Evolutionary conservation across 495 filamentous ascomycete species (phyloP).

Genomic region (Penicillium silybi): DNA sequence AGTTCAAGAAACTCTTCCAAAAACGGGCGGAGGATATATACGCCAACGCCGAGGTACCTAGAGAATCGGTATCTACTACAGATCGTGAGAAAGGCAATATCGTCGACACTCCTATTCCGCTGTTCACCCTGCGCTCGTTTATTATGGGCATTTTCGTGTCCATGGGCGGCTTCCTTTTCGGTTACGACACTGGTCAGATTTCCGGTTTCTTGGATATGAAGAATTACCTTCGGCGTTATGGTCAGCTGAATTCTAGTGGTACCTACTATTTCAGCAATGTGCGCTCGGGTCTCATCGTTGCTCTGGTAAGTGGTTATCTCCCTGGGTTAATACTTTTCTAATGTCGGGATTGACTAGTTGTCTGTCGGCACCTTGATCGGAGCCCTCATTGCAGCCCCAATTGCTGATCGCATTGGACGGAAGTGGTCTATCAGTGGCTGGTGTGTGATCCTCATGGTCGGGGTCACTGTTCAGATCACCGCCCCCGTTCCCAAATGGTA

Average conservation of each 20-base stretch:
- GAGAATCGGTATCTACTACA: slow-evolving; percentile 20
- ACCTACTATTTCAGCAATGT: slow-evolving; percentile 42
- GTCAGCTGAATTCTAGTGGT: slow-evolving; percentile 14
- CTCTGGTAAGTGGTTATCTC: slow-evolving; percentile 21
- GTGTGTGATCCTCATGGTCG: slow-evolving; percentile 56
- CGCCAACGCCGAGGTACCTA: slow-evolving; percentile 1
- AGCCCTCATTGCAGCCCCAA: slow-evolving; percentile 53
- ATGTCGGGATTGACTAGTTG: slow-evolving; percentile 24
- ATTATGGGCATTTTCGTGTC: slow-evolving; percentile 52
- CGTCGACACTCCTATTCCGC: slow-evolving; percentile 31
- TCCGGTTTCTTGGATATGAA: slow-evolving; percentile 55
- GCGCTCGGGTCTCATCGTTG: slow-evolving; percentile 48
- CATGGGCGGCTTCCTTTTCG: slow-evolving; percentile 62
- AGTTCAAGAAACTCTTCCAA: slow-evolving; percentile 19
- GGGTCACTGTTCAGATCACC: slow-evolving; percentile 62
- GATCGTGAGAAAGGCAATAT: slow-evolving; percentile 23
- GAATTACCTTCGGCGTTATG: slow-evolving; percentile 42
- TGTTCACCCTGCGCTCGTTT: slow-evolving; percentile 37
- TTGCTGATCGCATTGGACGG: slow-evolving; percentile 50
- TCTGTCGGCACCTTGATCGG: slow-evolving; percentile 65
- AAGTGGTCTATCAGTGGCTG: slow-evolving; percentile 51
- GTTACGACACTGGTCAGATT: slow-evolving; percentile 43
- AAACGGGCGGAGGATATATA: slow-evolving; percentile 16
- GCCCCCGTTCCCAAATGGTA: slow-evolving; percentile 49
- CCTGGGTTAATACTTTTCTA: background rate